These are phyloP conservation scores for Parathielavia hyrcaniae DNA, from an alignment of 495 filamentous ascomycete species.

Conservation along the genomic window DNA sequence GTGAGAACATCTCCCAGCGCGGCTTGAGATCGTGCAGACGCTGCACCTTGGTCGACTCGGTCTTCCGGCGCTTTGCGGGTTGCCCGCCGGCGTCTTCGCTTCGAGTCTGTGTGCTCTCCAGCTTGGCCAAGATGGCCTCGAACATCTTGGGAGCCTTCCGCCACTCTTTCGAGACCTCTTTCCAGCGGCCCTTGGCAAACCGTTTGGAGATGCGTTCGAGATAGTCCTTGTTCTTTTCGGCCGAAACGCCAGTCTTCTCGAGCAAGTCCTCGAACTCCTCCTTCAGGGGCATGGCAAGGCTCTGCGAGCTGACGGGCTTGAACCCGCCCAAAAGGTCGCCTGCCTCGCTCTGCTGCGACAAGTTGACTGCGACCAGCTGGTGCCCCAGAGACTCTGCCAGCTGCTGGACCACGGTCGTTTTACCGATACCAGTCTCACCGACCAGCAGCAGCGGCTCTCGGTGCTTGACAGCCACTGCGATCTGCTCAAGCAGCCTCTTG, in stretches of 20 bases:
- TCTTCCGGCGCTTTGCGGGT: constrained; percentile 73
- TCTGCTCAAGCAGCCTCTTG: constrained; percentile 69
- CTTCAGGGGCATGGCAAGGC: constrained; percentile 79
- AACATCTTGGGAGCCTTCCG: constrained; percentile 82
- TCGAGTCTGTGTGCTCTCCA: constrained; percentile 31
- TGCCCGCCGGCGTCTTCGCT: constrained; percentile 49
- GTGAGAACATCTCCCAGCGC: constrained; percentile 74
- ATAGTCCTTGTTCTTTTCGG: constrained; percentile 79
- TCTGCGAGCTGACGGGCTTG: constrained; percentile 87
- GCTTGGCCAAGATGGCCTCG: constrained; percentile 57
- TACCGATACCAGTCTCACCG: constrained; percentile 96
- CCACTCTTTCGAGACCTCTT: constrained; percentile 74
- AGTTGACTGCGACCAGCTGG: constrained; percentile 81
- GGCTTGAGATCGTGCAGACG: constrained; percentile 52
- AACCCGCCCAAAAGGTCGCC: constrained; percentile 91
- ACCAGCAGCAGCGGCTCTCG: constrained; percentile 87
- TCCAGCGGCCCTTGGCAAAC: constrained; percentile 78
- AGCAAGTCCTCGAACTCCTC: constrained; percentile 92
- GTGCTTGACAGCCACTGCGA: constrained; percentile 72
- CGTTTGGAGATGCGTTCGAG: constrained; percentile 70
- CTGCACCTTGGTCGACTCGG: constrained; percentile 60
- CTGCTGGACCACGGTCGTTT: constrained; percentile 92
- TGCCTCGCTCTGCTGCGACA: constrained; percentile 96
- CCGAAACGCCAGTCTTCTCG: constrained; percentile 69
- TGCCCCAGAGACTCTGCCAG: constrained; percentile 73